Evolutionary conservation across 1,284 basidiomycete species (phyloP).

Genomic region (Rhodotorula mucilaginosa): DNA sequence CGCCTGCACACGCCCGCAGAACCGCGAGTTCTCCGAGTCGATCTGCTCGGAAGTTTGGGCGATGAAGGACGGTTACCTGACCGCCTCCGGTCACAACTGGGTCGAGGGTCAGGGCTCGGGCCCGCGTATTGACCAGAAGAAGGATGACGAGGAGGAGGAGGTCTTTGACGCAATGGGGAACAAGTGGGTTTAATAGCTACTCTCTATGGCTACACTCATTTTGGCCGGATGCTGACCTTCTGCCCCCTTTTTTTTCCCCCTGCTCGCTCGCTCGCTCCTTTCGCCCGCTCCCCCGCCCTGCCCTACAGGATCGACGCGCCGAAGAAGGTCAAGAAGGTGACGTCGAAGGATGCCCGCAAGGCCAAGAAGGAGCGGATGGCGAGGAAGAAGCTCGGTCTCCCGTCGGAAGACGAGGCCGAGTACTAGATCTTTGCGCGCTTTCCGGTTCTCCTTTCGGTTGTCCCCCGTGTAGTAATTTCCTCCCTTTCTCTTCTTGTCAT

Average conservation of each 20-base stretch:
- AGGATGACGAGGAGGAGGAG: constrained; percentile 73
- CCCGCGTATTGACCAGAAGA: constrained; percentile 79
- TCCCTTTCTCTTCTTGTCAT: neutral
- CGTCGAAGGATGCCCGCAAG: constrained; percentile 70
- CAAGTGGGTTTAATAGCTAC: constrained; percentile 53
- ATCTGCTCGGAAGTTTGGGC: constrained; percentile 60
- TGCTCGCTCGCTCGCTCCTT: too few relatives aligned
- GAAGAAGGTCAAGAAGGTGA: constrained; percentile 73
- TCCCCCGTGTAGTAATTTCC: neutral
- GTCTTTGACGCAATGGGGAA: constrained; percentile 81
- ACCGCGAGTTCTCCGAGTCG: constrained; percentile 93
- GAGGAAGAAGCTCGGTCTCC: constrained; percentile 38
- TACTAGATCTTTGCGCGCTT: neutral
- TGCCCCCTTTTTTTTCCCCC: too few relatives aligned
- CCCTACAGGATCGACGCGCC: constrained; percentile 50
- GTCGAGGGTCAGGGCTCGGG: constrained; percentile 95
- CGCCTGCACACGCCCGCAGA: constrained; percentile 52
- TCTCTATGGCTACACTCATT: too few relatives aligned
- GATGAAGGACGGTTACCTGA: constrained; percentile 59
- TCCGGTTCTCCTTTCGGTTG: neutral
- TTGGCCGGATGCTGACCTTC: too few relatives aligned
- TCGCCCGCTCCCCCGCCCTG: too few relatives aligned
- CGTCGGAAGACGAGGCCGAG: constrained; percentile 29
- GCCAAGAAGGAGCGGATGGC: constrained; percentile 88
- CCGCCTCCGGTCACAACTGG: constrained; percentile 48